Evolutionary conservation across 2,329 filamentous ascomycete genomes (phyloP).

Genomic region (Penicillium sp.): DNA sequence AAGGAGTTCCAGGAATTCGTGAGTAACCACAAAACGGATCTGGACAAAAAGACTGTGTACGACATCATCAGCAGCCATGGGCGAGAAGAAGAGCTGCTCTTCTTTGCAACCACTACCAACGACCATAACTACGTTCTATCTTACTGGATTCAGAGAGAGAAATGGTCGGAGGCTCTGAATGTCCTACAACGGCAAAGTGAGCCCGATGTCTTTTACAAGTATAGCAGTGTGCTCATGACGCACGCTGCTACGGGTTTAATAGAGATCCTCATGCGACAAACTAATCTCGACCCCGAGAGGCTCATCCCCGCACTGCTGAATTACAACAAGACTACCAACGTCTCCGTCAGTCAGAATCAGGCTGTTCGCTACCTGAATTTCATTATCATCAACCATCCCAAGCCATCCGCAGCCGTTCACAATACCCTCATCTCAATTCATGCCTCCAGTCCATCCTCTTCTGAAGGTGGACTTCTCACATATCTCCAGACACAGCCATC

Average conservation of each 20-base stretch:
- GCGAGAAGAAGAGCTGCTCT: constrained; percentile 87
- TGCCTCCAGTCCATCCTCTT: constrained; percentile 79
- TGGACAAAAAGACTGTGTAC: constrained; percentile 91
- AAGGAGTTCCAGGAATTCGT: constrained; percentile 89
- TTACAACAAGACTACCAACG: constrained; percentile 77
- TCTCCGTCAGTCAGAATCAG: constrained; percentile 77
- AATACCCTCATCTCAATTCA: constrained; percentile 97
- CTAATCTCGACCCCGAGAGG: constrained; percentile 79
- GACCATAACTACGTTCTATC: constrained; percentile 94
- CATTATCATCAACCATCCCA: constrained; percentile 81
- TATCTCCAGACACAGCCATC: constrained; percentile 93
- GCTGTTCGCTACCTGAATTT: constrained; percentile 92
- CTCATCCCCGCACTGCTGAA: constrained; percentile 92
- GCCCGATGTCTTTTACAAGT: constrained; percentile 91
- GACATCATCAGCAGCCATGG: constrained; percentile 96
- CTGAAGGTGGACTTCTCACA: constrained; percentile 81
- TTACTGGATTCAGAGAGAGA: constrained; percentile 96
- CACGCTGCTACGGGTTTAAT: constrained; percentile 83
- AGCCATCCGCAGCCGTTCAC: constrained; percentile 83
- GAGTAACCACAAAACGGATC: constrained; percentile 78
- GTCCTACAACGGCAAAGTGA: constrained; percentile 94
- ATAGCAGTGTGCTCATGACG: constrained; percentile 94
- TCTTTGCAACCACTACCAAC: constrained; percentile 84
- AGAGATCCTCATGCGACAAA: constrained; percentile 94
- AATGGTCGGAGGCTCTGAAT: constrained; percentile 83